phyloP scores from a whole-genome alignment of 768 basidiomycete species.

The Termitomyces sp. region DNA sequence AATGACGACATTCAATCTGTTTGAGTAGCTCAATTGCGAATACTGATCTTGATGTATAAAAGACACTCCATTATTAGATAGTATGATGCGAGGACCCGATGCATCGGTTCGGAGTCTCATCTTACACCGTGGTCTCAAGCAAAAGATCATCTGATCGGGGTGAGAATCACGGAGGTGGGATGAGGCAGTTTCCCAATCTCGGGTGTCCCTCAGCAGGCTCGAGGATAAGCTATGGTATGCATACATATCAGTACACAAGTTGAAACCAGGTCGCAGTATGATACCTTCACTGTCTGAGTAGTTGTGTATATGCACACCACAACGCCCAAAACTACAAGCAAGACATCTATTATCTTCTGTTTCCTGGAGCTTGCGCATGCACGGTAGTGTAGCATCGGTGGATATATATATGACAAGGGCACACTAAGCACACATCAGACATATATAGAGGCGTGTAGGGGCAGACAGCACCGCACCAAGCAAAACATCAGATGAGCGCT shows the following conservation, averaged over 20 bases:
- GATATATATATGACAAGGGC: constrained; percentile 91
- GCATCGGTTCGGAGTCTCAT: not conserved
- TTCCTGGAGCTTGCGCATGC: constrained; percentile 67
- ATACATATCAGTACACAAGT: not conserved
- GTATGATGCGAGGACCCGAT: not conserved
- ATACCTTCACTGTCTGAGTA: constrained; percentile 65
- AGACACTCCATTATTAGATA: not conserved
- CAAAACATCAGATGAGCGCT: constrained; percentile 89
- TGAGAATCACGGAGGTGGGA: not conserved
- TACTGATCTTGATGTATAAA: not conserved
- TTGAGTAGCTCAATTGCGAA: not conserved
- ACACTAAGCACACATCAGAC: constrained; percentile 43
- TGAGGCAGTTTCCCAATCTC: not conserved
- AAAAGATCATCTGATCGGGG: not conserved
- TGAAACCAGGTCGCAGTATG: not conserved
- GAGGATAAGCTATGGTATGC: not conserved
- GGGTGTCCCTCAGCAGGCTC: not conserved
- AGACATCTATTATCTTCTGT: constrained; percentile 63
- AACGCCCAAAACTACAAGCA: constrained; percentile 74
- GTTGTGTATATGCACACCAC: constrained; percentile 75
- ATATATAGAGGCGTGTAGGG: not conserved
- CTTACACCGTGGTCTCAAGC: not conserved
- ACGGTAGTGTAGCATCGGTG: constrained; percentile 87
- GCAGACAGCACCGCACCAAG: constrained; percentile 56
- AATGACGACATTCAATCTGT: not conserved